phyloP scores from a whole-genome alignment of 306 rosid genomes.

The Vigna trinervia region DNA sequence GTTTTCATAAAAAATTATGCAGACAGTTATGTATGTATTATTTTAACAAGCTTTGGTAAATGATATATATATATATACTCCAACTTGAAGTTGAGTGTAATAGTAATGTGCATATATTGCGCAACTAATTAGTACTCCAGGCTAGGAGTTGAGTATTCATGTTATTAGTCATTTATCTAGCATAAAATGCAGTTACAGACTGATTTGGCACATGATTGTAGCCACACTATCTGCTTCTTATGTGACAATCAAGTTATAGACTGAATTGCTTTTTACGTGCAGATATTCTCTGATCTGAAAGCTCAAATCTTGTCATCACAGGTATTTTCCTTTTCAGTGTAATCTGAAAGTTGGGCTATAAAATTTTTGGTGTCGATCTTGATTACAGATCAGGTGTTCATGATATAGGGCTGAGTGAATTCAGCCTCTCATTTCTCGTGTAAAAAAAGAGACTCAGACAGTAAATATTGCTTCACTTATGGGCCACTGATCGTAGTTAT shows the following conservation, averaged over 20 bases:
- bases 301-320: conserved; percentile 59
- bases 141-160: not conserved
- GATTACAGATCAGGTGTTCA: conserved; percentile 18
- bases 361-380: not conserved
- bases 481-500: conserved; percentile 9
- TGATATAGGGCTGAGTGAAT: conserved; percentile 23
- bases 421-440: not conserved
- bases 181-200: conserved; percentile 5
- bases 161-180: not conserved
- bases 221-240: not conserved
- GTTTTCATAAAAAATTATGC: conserved; percentile 15
- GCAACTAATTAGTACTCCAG: conserved; percentile 22
- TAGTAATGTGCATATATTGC: conserved; percentile 17
- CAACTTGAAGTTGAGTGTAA: conserved; percentile 28
- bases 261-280: conserved; percentile 40
- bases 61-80: conserved; percentile 24
- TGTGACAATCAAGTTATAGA: conserved; percentile 20
- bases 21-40: conserved; percentile 5
- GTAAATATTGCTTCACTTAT: not conserved
- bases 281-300: conserved; percentile 62
- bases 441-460: not conserved
- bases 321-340: conserved; percentile 45
- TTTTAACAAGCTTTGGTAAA: not conserved
- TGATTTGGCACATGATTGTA: conserved; percentile 1
- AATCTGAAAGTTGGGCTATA: conserved; percentile 1